Conservation (phyloP, 352 stramenopile genomes). For the Phytophthora ramorum region DNA sequence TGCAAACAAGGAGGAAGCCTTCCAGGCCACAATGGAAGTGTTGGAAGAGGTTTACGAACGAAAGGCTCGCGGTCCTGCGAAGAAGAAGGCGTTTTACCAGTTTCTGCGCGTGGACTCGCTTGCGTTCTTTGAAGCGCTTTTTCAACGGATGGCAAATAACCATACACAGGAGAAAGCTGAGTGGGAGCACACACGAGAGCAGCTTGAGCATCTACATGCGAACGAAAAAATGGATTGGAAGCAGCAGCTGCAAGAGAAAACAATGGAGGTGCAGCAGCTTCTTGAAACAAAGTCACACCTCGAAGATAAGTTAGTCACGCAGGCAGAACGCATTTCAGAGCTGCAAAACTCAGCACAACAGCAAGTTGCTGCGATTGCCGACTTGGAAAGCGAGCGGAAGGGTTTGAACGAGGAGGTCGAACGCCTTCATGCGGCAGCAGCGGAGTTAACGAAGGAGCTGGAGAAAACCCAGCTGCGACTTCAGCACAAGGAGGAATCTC, state of each 20-base stretch:
- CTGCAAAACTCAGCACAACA: constrained; percentile 45
- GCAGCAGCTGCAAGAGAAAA: constrained; percentile 54
- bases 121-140: constrained; percentile 58
- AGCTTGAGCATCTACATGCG: constrained; percentile 48
- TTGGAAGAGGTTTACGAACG: constrained; percentile 68
- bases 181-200: constrained; percentile 37
- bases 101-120: constrained; percentile 69
- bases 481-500: constrained; percentile 48
- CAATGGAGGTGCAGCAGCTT: constrained; percentile 52
- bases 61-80: constrained; percentile 64
- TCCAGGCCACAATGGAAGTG: constrained; percentile 49
- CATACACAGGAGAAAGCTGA: constrained; percentile 30
- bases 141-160: constrained; percentile 42
- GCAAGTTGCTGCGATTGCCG: constrained; percentile 38
- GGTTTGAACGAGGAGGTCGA: constrained; percentile 40
- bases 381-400: constrained; percentile 47
- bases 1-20: constrained; percentile 31
- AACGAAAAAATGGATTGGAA: constrained; percentile 52
- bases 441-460: constrained; percentile 53
- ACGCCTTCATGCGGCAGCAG: constrained; percentile 26
- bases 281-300: constrained; percentile 53
- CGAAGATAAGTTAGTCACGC: constrained; percentile 62
- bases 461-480: constrained; percentile 61
- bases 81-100: constrained; percentile 72
- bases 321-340: constrained; percentile 48